Evolutionary conservation across 2,329 filamentous ascomycete species (phyloP), one percentile per base, ranked within the genome.

Genomic region (Trichoderma sp.): DNA sequence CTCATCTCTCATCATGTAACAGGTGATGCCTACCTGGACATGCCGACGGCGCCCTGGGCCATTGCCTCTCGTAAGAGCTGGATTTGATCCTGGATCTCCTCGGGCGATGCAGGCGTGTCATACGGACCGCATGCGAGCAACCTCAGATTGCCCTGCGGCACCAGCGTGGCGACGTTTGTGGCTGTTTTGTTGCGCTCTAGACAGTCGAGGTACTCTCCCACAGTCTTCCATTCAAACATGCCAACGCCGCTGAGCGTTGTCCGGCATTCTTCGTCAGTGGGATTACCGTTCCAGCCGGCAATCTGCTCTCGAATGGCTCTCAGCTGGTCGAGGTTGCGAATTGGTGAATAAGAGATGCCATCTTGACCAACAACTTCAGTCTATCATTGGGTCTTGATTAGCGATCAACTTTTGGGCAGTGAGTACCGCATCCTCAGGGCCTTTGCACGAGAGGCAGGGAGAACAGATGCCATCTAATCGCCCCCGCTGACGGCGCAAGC

Each of bases 281-380:
- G 70, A 48, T 71, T 71, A 34, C 70, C 70, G 50, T 71, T 71
- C 70, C 70, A 71, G 21, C 70, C 70, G 0, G 70, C 69, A 30
- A 71, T 71, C 44, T 71, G 70, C 5, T 67, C 67, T 43, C 70
- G 67, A 19, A 71, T 71, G 17, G 69, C 65, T 12, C 51, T 61
- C 4, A 71, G 61, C 30, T 71, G 68, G 10, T 59, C 26, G 19
- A 51, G 12, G 14, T 61, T 68, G 24, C 68, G 68, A 3, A 71
- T 64, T 19, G 70, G 70, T 1, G 68, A 66, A 30, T 71, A 71
- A 5, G 69, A 69, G 45, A 71, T 71, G 47, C 70, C 70, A 26
- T 71, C 70, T 47, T 71, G 70, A 28, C 70, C 70, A 15, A 71
- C 66, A 12, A 71, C 67, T 34, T 71, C 70, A 5, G 70, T 71